phyloP scores from a whole-genome alignment of 2,329 filamentous ascomycete genomes.

The Diaporthe citri region DNA sequence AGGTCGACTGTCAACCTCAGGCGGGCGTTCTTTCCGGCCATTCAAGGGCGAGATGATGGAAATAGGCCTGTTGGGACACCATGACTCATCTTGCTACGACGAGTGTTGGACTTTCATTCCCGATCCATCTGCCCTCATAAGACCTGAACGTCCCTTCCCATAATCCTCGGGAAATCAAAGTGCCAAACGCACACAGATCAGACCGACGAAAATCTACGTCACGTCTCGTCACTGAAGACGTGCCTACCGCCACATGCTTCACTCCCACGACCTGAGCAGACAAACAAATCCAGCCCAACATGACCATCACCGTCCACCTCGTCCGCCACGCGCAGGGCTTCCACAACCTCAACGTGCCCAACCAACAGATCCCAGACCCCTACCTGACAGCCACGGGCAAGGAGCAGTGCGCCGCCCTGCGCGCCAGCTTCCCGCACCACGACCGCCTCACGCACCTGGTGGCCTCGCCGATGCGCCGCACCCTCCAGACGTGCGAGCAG shows the following conservation, averaged over 20 bases:
- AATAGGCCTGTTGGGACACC: background rate
- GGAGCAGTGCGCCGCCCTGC: constrained; percentile 77
- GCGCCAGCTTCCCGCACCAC: constrained; percentile 73
- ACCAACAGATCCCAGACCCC: constrained; percentile 82
- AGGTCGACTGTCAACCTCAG: constrained; percentile 21
- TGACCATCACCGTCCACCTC: constrained; percentile 71
- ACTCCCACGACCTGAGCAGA: background rate
- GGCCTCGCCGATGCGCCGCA: constrained; percentile 84
- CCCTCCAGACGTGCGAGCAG: constrained; percentile 81
- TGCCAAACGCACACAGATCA: background rate
- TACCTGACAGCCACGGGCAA: constrained; percentile 81
- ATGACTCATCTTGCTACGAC: constrained; percentile 21
- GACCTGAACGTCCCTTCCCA: background rate
- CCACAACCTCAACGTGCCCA: constrained; percentile 81
- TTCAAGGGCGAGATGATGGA: background rate
- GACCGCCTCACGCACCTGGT: constrained; percentile 76
- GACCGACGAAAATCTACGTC: background rate
- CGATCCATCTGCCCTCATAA: background rate
- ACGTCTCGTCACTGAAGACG: background rate
- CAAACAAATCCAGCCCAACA: constrained; percentile 43
- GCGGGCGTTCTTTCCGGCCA: background rate
- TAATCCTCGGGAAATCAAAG: background rate
- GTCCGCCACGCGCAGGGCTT: constrained; percentile 83
- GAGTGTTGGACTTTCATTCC: background rate
- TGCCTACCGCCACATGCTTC: background rate